Evolutionary conservation across 179 eudicot genomes (phyloP), one percentile per base, ranked within the genome.

Genomic region (Nepenthes alata): DNA sequence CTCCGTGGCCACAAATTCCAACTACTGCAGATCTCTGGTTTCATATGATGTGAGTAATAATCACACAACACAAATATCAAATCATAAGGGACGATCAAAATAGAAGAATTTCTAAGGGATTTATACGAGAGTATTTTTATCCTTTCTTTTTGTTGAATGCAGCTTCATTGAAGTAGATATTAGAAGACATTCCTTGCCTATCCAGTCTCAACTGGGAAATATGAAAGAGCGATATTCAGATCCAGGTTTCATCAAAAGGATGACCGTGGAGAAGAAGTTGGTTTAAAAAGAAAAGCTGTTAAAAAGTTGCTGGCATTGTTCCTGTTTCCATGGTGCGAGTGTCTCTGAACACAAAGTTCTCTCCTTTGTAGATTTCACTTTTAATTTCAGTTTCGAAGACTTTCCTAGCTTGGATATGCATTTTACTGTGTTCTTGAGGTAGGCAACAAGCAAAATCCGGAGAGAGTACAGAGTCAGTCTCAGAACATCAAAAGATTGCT

Each of bases 1-100:
- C 78, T 86, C 96, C 0, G 69, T 86, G 61, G 77, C 82, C 37
- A 91, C 93, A 0, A 79, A 79, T 57, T 60, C 72, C 34, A 77
- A 81, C 60, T 81, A 84, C 66, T 72, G 83, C 85, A 84, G 86
- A 78, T 85, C 95, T 6, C 78, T 86, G 5, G 80, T 84, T 57
- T 86, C 91, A 34, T 82, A 77, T 64, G 83, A 87, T 49, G 96
- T 86, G 51, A 84, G 94, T 80, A 67, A 9, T 53, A 36, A n/a
- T 47, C 53, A 60, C 7, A 8, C 34, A 8, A 39, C 37, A 35
- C 5, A 52, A 12, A 37, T 14, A 53, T 38, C 8, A 34, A 25
- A 0, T n/a, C 4, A 62, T 12, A 36, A 36, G 10, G 7, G 50
- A 16, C 10, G 10, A 37, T 25, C 25, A 25, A 36, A 35, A 36